These are phyloP conservation scores for Xylariaceae sp. DNA, from an alignment of 2,329 filamentous ascomycete genomes.

Conservation along the genomic window DNA sequence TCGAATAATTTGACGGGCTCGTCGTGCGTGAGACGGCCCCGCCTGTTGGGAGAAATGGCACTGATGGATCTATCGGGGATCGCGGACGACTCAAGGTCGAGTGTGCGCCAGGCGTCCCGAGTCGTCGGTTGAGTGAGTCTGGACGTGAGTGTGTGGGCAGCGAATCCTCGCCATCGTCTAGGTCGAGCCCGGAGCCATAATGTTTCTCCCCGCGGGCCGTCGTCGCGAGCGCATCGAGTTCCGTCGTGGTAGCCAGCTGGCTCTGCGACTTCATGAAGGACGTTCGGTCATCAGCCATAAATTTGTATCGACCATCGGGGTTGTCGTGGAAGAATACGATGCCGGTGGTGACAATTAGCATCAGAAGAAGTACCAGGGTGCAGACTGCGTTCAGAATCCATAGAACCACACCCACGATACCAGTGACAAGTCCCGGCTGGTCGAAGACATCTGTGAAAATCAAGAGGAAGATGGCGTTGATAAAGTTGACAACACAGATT, in stretches of 20 bases:
- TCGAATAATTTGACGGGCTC: slow-evolving; percentile 27
- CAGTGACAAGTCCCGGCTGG: slow-evolving; percentile 76
- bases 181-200: slow-evolving; percentile 53
- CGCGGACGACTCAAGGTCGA: slow-evolving; percentile 29
- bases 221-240: slow-evolving; percentile 83
- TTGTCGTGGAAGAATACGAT: slow-evolving; percentile 85
- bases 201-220: slow-evolving; percentile 83
- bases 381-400: slow-evolving; percentile 86
- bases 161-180: slow-evolving; percentile 70
- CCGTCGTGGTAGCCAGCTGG: slow-evolving; percentile 70
- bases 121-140: slow-evolving; percentile 6
- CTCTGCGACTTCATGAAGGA: slow-evolving; percentile 97
- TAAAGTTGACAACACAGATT: slow-evolving; percentile 83
- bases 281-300: slow-evolving; percentile 92
- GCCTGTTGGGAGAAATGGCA: slow-evolving; percentile 24
- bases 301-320: slow-evolving; percentile 90
- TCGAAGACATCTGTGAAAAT: slow-evolving; percentile 86
- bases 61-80: slow-evolving; percentile 41
- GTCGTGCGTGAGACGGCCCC: slow-evolving; percentile 18
- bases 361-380: slow-evolving; percentile 73
- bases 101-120: slow-evolving; percentile 13
- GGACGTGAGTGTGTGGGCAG: slow-evolving; percentile 44
- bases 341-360: slow-evolving; percentile 70
- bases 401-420: slow-evolving; percentile 83
- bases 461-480: slow-evolving; percentile 84